These are phyloP conservation scores for Lomentospora prolificans DNA, from an alignment of 2,329 filamentous ascomycete species.

Conservation along the genomic window DNA sequence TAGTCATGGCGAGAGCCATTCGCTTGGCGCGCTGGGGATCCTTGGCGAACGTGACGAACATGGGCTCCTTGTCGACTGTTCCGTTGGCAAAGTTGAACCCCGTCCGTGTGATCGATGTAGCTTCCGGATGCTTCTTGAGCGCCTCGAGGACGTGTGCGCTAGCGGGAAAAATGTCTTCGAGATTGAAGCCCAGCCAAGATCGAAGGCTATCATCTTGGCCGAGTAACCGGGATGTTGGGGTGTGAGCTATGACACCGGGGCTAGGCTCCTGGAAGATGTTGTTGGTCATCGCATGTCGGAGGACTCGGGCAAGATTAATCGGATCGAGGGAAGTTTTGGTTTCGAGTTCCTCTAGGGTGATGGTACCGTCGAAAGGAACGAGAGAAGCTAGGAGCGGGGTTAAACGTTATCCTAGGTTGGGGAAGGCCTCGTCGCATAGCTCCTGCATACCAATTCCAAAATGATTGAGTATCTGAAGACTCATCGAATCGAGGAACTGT, in stretches of 20 bases:
- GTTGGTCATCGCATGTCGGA: conserved; percentile 49
- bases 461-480: conserved; percentile 39
- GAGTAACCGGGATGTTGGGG: conserved; percentile 40
- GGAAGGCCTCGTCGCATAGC: too few relatives aligned
- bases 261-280: conserved; percentile 42
- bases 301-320: conserved; percentile 38
- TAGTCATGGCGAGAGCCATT: conserved; percentile 46
- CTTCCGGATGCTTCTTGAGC: conserved; percentile 33
- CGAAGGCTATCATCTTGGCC: conserved; percentile 37
- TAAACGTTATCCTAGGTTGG: too few relatives aligned
- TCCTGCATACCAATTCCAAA: conserved; percentile 34
- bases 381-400: conserved; percentile 30
- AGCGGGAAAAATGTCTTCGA: conserved; percentile 42
- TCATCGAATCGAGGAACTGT: conserved; percentile 40
- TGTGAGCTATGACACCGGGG: conserved; percentile 43
- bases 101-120: conserved; percentile 34
- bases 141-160: conserved; percentile 35
- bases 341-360: conserved; percentile 34
- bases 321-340: conserved; percentile 34
- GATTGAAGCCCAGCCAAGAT: conserved; percentile 47
- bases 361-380: conserved; percentile 35
- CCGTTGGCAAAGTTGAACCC: conserved; percentile 42
- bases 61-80: conserved; percentile 40
- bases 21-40: conserved; percentile 34
- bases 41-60: conserved; percentile 44